Percentiles rank a stretch among this genome's conserved stretches.
These are phyloP conservation scores for Psilocybe mexicana DNA, from an alignment of 1,284 basidiomycete species.

Conservation along the genomic window DNA sequence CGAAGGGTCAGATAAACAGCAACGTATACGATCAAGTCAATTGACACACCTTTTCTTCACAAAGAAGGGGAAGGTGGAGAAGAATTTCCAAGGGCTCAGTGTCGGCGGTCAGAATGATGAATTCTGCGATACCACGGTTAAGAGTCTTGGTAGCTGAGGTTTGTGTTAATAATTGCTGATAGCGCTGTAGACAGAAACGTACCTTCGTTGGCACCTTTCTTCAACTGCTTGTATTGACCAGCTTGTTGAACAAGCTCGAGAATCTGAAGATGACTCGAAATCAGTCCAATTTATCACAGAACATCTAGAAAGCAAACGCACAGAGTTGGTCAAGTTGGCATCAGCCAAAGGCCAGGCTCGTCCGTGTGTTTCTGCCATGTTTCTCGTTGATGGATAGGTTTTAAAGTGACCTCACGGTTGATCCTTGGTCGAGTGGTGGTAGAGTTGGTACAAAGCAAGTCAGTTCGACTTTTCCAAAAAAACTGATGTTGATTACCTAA, in stretches of 20 bases:
- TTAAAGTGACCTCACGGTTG: conserved; percentile 69
- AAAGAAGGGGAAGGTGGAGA: conserved; percentile 94
- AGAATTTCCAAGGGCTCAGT: conserved; percentile 98
- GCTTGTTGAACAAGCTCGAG: conserved; percentile 90
- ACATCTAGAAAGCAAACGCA: conserved; percentile 41
- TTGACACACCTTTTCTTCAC: conserved; percentile 89
- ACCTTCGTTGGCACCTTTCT: conserved; percentile 98
- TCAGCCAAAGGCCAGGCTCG: conserved; percentile 96
- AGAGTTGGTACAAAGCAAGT: conserved; percentile 9
- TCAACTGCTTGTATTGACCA: conserved; percentile 93
- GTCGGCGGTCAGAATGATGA: conserved; percentile 97
- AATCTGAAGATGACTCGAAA: conserved; percentile 54
- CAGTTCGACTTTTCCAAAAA: not conserved
- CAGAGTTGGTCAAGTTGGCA: conserved; percentile 91
- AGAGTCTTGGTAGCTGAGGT: conserved; percentile 89
- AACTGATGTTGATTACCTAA: conserved; percentile 7
- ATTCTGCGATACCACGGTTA: conserved; percentile 98
- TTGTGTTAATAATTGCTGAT: not conserved
- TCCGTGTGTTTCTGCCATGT: conserved; percentile 62
- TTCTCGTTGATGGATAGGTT: conserved; percentile 19
- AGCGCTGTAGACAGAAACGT: conserved; percentile 17
- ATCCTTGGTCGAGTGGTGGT: conserved; percentile 55
- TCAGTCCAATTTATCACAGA: not conserved
- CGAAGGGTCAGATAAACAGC: conserved; percentile 1
- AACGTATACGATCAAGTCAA: conserved; percentile 1